Base-by-base conservation (phyloP, 2,329 filamentous ascomycete genomes). In the Neofusicoccum cordaticola region DNA sequence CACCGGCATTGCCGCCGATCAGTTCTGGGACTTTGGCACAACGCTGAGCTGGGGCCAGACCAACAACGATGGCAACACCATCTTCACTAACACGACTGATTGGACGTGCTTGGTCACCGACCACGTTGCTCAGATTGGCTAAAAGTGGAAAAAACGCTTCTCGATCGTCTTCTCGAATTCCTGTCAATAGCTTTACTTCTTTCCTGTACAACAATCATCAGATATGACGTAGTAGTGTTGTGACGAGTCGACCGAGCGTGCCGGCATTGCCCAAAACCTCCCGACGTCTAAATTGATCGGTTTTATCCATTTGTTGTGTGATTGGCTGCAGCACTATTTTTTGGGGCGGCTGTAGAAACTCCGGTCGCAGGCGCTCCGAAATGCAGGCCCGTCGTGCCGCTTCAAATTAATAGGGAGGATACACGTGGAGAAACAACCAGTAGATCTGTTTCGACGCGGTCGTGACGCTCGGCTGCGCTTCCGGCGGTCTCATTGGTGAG, bases 11-110 rank as follows among this genome's bases (percentile, higher is more conserved):
- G 74, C 71, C 12, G 72, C 42, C 6, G 73, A 76, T 65, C n/a
- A 71, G 52, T 75, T 76, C 63, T 76, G 74, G 74, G 73, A 76
- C 47, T 63, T 73, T 42, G 74, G 74, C 2, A 73, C 73, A 50
- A 69, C 64, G 13, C 50, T 73, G 4, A 62, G 64, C 44, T 69
- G 66, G 27, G 70, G 69, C 6, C 45, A 71, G 64, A 74, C 72
- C 34, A 62, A 67, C 61, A 69, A 74, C 63, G 73, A 76, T 68
- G 71, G 72, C 34, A 64, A 74, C 63, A 75, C 73, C 4, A 70
- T 75, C 17, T 76, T 73, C 50, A 71, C 74, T 58, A 67, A 68
- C 5, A 70, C 66, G 27, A 60, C 57, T 19, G 69, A 76, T 53
- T 76, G 72, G 73, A 71, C 68, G 13, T 75, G 74, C 51, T 45